Evolutionary conservation across 345 rosid species (phyloP).

Genomic region (Eucalyptus cloeziana): DNA sequence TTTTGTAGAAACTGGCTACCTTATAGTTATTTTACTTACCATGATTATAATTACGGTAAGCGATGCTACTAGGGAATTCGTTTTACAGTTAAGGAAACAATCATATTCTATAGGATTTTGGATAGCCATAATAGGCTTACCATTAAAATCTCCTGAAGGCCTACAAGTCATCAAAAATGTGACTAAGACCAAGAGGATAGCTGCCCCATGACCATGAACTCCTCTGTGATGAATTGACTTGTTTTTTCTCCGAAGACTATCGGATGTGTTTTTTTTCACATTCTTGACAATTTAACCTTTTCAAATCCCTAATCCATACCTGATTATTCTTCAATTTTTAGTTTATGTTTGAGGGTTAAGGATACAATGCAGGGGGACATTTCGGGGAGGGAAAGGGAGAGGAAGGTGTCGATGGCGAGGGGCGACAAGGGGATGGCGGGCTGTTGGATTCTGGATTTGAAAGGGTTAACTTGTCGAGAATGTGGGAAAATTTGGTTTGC

Average conservation of each 20-base stretch:
- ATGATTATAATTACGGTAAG: rapidly evolving
- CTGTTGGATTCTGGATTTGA: not conserved
- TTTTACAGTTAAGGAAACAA: rapidly evolving
- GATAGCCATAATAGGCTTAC: too few species aligned
- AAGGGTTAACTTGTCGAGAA: not conserved
- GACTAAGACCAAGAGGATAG: not conserved
- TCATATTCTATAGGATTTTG: rapidly evolving
- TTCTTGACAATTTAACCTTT: not conserved
- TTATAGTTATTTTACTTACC: too few species aligned
- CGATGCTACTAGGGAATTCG: too few species aligned
- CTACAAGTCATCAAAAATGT: rapidly evolving
- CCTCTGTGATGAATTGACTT: rapidly evolving
- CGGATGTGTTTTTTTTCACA: too few species aligned
- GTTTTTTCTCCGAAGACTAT: rapidly evolving
- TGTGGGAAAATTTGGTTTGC: not conserved
- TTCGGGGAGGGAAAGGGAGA: too few species aligned
- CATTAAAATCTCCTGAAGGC: rapidly evolving
- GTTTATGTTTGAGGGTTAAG: too few species aligned
- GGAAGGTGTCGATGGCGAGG: too few species aligned
- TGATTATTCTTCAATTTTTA: too few species aligned
- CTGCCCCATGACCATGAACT: not conserved
- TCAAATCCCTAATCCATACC: too few species aligned
- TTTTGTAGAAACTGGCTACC: too few species aligned
- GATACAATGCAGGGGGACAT: too few species aligned
- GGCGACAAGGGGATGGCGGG: not conserved